Base-by-base conservation (phyloP, 306 rosid genomes). In the Quercus robur region DNA sequence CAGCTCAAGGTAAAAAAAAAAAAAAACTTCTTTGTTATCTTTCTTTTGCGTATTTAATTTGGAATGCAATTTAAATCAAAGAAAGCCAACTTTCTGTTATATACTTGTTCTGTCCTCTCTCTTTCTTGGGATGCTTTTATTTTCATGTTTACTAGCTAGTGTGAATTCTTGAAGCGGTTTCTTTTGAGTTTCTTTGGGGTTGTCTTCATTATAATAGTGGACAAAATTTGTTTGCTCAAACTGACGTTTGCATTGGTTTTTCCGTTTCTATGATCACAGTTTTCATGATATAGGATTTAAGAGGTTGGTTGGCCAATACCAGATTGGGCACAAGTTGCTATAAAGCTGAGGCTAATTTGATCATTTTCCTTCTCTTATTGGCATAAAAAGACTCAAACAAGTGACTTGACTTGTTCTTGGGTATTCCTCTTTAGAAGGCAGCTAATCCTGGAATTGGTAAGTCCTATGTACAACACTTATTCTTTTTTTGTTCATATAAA, bases 1-100 rank as follows among this genome's bases (percentile, higher is more conserved):
- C 89, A 80, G 81, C 84, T 84, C 41, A 80, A 92, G 94, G 97
- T 88, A 81, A 85, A 63, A 20, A 26, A 77, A 63, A 18, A 63
- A 18, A 59, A 63, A 18, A 56, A 57, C 66, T 81, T 81, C 71
- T 73, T 70, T 13, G 23, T 79, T 73, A 51, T 59, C 54, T 75
- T 23, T 64, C 64, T 79, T 68, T 55, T 51, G 72, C 38, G 67
- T 78, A 81, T 35, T 31, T 68, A 38, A 46, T 80, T 81, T 80
- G 4, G 25, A 80, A 28, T 2, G 41, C 6, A 62, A 62, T 26
- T 31, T 31, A 25, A 64, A 51, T 17, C 72, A 52, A 31, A 64
- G 26, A 49, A 25, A 76, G 31, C 21, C 35, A 13, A 10, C 52
- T 72, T 30, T 46, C 15, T 59, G n/a, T 28, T 28, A n/a, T 6